Conservation (phyloP, 805 yeast species). For the Saturnispora dispora region DNA sequence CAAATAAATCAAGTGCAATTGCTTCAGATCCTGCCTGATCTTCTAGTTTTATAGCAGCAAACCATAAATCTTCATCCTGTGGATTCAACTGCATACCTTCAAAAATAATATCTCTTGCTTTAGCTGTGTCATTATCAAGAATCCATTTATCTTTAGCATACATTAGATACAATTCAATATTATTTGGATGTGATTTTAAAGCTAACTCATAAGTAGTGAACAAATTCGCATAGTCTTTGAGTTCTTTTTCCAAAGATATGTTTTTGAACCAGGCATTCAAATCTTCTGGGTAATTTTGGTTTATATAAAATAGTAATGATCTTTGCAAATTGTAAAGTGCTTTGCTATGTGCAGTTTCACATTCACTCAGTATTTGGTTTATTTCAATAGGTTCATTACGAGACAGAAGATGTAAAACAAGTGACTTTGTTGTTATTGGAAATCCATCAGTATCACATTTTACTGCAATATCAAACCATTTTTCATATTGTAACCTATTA, state of each 20-base stretch:
- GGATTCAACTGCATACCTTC: constrained; percentile 39
- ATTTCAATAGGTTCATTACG: background rate
- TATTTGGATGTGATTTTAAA: constrained; percentile 38
- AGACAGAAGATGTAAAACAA: constrained; percentile 31
- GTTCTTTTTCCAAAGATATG: constrained; percentile 28
- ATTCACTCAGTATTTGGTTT: background rate
- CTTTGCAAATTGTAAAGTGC: constrained; percentile 31
- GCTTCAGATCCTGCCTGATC: constrained; percentile 30
- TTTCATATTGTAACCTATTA: constrained; percentile 28
- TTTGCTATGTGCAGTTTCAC: constrained; percentile 25
- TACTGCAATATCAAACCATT: constrained; percentile 53
- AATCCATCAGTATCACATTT: constrained; percentile 38
- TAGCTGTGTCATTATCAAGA: constrained; percentile 34
- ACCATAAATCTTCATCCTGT: constrained; percentile 48
- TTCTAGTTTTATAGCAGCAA: constrained; percentile 65
- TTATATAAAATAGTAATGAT: constrained; percentile 38
- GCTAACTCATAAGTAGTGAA: constrained; percentile 46
- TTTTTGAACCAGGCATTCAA: constrained; percentile 41
- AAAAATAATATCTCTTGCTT: constrained; percentile 45
- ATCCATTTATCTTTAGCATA: constrained; percentile 65
- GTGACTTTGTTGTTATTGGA: constrained; percentile 41
- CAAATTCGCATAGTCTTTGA: constrained; percentile 24
- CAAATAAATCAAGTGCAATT: constrained; percentile 31
- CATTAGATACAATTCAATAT: constrained; percentile 49
- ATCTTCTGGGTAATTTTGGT: constrained; percentile 39